phyloP scores from a whole-genome alignment of 2,329 filamentous ascomycete species.

The Pseudogymnoascus sp. region DNA sequence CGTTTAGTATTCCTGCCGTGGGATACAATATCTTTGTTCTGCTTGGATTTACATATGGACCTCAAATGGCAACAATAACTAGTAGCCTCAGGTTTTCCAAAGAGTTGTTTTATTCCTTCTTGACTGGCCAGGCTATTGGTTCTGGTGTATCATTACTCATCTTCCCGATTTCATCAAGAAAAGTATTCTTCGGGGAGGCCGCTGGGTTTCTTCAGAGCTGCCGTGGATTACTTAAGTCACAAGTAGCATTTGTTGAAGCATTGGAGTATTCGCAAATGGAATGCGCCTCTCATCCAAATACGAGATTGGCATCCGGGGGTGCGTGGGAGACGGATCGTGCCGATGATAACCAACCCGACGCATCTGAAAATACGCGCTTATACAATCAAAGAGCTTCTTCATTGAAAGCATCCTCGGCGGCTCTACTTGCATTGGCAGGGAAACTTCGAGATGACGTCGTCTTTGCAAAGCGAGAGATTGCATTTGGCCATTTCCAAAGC shows the following conservation, averaged over 20 bases:
- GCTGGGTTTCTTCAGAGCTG: conserved; percentile 49
- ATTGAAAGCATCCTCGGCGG: conserved; percentile 40
- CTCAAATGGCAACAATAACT: conserved; percentile 48
- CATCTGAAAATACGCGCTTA: neutral
- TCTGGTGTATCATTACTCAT: conserved; percentile 57
- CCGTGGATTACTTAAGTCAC: conserved; percentile 49
- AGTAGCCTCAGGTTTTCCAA: conserved; percentile 47
- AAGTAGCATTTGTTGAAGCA: conserved; percentile 44
- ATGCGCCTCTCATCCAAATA: conserved; percentile 32
- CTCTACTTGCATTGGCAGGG: conserved; percentile 50
- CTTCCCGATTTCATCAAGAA: conserved; percentile 57
- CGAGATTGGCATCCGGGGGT: conserved; percentile 16
- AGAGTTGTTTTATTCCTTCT: conserved; percentile 54
- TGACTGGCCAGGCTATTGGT: conserved; percentile 40
- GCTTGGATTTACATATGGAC: conserved; percentile 53
- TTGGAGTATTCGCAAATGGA: conserved; percentile 47
- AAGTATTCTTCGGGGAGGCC: conserved; percentile 55
- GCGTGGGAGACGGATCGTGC: neutral
- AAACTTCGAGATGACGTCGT: conserved; percentile 60
- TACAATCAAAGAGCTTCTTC: conserved; percentile 11
- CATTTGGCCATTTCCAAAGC: conserved; percentile 57
- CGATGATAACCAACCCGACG: neutral
- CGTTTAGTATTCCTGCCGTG: conserved; percentile 61
- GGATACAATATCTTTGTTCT: conserved; percentile 62
- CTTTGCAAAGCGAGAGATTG: conserved; percentile 67